These are phyloP conservation scores for Microbotryomycetes sp. DNA, from an alignment of 1,284 basidiomycete species.

Conservation along the genomic window DNA sequence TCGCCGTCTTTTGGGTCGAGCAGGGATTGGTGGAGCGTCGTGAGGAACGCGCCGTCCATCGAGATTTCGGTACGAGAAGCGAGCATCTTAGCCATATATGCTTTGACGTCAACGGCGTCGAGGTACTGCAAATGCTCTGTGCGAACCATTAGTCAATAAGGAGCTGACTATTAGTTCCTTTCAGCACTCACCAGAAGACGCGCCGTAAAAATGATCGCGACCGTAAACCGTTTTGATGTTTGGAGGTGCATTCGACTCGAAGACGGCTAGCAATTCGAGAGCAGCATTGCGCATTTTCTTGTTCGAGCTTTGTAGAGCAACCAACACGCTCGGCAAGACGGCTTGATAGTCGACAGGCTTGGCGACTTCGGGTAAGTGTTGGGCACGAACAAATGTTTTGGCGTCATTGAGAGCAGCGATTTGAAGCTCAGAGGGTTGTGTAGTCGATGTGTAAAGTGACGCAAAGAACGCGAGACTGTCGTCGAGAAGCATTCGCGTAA, in stretches of 20 bases:
- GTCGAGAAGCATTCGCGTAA: conserved; percentile 56
- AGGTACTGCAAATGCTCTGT: conserved; percentile 67
- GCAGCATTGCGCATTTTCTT: conserved; percentile 55
- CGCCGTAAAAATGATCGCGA: conserved; percentile 74
- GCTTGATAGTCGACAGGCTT: conserved; percentile 65
- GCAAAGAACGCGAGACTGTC: conserved; percentile 74
- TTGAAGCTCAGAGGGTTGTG: conserved; percentile 47
- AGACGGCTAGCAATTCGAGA: conserved; percentile 54
- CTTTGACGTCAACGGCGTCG: conserved; percentile 60
- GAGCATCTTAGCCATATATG: conserved; percentile 57
- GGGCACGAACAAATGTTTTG: conserved; percentile 50
- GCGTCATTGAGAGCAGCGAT: conserved; percentile 71
- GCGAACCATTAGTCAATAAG: neutral
- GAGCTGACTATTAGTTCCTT: too few relatives aligned
- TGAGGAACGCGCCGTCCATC: conserved; percentile 61
- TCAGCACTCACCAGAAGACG: conserved; percentile 53
- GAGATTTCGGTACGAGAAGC: conserved; percentile 56
- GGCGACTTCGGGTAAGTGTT: conserved; percentile 43
- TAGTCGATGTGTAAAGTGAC: conserved; percentile 52
- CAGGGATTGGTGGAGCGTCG: conserved; percentile 55
- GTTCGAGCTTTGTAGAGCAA: conserved; percentile 54
- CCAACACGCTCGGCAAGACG: conserved; percentile 66
- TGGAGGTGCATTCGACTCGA: conserved; percentile 41
- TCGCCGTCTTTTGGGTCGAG: conserved; percentile 50
- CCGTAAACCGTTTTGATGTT: conserved; percentile 62